phyloP scores from a whole-genome alignment of 768 basidiomycete genomes.

The Rhizopogon sp. region DNA sequence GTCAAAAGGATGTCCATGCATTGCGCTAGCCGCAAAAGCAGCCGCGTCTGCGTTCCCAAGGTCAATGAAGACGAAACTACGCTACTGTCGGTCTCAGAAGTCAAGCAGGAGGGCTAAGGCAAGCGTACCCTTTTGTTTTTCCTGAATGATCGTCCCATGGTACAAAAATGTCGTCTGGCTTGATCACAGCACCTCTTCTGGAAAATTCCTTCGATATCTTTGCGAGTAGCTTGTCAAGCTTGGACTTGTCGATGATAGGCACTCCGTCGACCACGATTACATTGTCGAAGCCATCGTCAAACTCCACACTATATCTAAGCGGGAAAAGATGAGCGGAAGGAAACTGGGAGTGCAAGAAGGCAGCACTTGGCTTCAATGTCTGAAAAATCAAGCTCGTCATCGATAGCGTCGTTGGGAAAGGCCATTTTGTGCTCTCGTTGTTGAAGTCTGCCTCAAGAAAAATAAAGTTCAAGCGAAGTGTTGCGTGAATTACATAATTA shows the following conservation, averaged over 20 bases:
- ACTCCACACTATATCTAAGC: conserved; percentile 76
- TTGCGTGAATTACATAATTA: neutral
- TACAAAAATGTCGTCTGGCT: conserved; percentile 73
- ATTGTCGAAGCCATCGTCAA: conserved; percentile 86
- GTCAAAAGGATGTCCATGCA: conserved; percentile 84
- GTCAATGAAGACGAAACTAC: conserved; percentile 81
- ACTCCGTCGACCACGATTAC: conserved; percentile 90
- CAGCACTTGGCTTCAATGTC: conserved; percentile 84
- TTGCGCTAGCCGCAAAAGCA: conserved; percentile 53
- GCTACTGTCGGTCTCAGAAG: neutral
- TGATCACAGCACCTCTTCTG: conserved; percentile 73
- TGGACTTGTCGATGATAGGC: conserved; percentile 83
- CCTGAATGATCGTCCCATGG: conserved; percentile 82
- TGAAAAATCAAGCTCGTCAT: conserved; percentile 77
- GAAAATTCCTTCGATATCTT: conserved; percentile 83
- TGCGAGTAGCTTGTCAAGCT: conserved; percentile 74
- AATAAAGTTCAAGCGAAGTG: conserved; percentile 8
- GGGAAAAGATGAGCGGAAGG: conserved; percentile 4
- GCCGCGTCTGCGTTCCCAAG: conserved; percentile 69
- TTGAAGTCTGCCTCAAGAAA: conserved; percentile 4
- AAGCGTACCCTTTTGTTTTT: conserved; percentile 86
- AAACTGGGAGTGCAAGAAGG: neutral
- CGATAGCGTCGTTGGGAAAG: conserved; percentile 34
- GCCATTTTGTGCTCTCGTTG: conserved; percentile 37
- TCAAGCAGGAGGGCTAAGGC: neutral